Base-by-base conservation (phyloP, 2,329 filamentous ascomycete genomes). In the Magnaporthales sp. region DNA sequence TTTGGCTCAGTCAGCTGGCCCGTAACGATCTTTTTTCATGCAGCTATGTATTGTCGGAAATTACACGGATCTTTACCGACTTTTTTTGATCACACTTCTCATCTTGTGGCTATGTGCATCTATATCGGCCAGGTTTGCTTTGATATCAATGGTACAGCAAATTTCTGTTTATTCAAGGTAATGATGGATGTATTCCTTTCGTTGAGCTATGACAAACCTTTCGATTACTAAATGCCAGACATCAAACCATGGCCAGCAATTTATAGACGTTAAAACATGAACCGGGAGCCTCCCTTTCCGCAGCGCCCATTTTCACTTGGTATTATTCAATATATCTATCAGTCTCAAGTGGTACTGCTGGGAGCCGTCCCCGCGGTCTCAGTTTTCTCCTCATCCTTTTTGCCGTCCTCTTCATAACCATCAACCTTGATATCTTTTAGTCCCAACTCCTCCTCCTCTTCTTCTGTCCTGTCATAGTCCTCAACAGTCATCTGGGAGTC, bases 381-480 rank as follows among this genome's bases (percentile, higher is more conserved):
- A n/a, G 19, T 29, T 30, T 24, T 64, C 26, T 66, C 56, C 15
- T 76, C 71, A 26, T n/a, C 67, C 27, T 66, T 63, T 22, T 67
- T 68, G 70, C 69, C 72, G 63, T 87, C 84, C 66, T 87, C 81
- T 76, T 90, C 90, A 74, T 99, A 98, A 0, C 88, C 89, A 76
- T 98, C 93, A 0, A 89, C 88, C 83, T 94, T 95, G 89, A 99
- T 99, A 74, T 99, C 95, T 68, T 82, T 88, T 70, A 99, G 80
- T 0, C 95, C 95, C 11, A 99, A 81, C 68, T 97, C 92, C 73
- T 99, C 95, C 78, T 97, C 92, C 75, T 99, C 95, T 76, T 97
- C 91, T 0, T 90, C 88, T 0, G 94, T 97, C 68, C 95, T 86
- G 68, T 91, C 86, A 76, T 99, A 99, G 31, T 91, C 90, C 78